Conservation (phyloP, 495 filamentous ascomycete species). For the Letharia lupina region DNA sequence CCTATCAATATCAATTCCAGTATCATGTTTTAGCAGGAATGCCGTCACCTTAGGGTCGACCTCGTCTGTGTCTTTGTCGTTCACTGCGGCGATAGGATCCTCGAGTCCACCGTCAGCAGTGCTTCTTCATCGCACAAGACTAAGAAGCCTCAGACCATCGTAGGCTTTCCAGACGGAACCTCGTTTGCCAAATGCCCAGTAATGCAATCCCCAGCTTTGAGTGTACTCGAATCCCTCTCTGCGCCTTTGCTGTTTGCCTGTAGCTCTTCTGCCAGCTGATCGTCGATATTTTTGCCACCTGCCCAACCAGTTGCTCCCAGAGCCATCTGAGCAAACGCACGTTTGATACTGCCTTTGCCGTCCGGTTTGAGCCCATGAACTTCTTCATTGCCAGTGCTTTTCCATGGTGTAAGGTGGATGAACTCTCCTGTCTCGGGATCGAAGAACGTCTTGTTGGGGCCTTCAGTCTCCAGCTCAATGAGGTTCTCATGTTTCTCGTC, state of each 20-base stretch:
- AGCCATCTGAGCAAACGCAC: constrained; percentile 12
- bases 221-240: not conserved
- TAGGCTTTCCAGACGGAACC: not conserved
- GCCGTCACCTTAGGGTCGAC: not conserved
- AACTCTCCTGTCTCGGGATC: constrained; percentile 20
- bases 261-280: not conserved
- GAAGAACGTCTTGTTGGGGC: constrained; percentile 17
- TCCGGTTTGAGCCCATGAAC: constrained; percentile 1
- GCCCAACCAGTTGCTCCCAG: constrained; percentile 11
- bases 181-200: not conserved
- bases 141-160: not conserved
- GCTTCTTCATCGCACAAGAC: not conserved
- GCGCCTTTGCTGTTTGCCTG: not conserved
- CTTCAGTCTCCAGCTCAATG: constrained; percentile 15
- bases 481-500: constrained; percentile 15
- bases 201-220: not conserved
- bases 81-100: not conserved
- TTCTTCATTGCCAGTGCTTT: constrained; percentile 11
- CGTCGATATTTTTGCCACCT: constrained; percentile 11
- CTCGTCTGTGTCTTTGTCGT: not conserved
- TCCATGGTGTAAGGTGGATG: constrained; percentile 20
- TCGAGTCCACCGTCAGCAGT: not conserved
- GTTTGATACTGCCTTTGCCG: constrained; percentile 6
- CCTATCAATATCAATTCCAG: not conserved
- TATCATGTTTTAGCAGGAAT: not conserved